Evolutionary conservation across 129 eudicot genomes (phyloP), one percentile per base, ranked within the genome.

Genomic region (Daucus carota): DNA sequence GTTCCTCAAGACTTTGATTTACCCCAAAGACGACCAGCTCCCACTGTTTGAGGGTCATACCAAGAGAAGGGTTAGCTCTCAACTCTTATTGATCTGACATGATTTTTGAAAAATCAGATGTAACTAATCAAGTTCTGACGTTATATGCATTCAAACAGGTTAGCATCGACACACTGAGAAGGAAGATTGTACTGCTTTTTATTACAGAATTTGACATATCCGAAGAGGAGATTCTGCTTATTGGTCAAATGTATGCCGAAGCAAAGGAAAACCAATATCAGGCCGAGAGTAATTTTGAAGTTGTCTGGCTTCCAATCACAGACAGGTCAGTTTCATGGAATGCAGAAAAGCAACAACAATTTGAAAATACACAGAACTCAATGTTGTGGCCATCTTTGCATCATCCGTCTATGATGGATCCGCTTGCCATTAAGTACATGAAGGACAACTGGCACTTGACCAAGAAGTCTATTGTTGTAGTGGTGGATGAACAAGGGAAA

Each of bases 351-450:
- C 87, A 89, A n/a, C 47, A 9, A 22, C 75, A 86, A 68, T 91
- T 87, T 52, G 90, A 84, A 59, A 62, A 5, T 16, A 32, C 82
- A 10, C 86, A 88, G 33, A 83, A 77, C 83, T 62, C 75, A 80
- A 95, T 91, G 97, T 87, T 90, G 15, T 95, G 99, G 99, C 80
- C 80, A 81, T 91, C 96, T 3, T 84, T 90, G 74, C 83, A 83
- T 71, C 92, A 95, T 74, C 97, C 99, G 72, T 80, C 85, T 5
- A 8, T 91, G 80, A 77, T 95, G 40, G 96, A 95, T 63, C 91
- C 86, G 1, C 88, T 90, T 38, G 94, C 76, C 43, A 76, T 85
- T 45, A 85, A 88, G 82, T 95, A 87, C 85, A 88, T 85, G 44
- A 83, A 83, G 77, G 96, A 91, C 63, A 86, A 78, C 46, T 90